These are phyloP conservation scores for Telfairia occidentalis DNA, from an alignment of 331 rosid species.

Conservation along the genomic window DNA sequence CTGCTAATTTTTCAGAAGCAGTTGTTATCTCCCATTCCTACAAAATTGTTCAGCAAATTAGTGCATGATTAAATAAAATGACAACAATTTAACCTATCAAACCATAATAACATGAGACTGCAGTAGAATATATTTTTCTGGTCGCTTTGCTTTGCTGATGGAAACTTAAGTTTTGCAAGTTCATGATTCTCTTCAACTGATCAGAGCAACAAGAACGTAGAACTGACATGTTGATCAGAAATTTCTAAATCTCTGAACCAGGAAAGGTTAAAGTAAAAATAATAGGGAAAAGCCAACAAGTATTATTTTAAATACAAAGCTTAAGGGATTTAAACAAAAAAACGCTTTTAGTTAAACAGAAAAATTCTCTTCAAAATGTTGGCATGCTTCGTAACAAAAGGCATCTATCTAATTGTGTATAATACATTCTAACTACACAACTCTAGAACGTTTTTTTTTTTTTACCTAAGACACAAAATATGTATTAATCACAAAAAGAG, in stretches of 20 bases:
- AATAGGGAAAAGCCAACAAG: neutral
- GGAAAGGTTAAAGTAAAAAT: neutral
- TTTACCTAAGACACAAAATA: too few relatives aligned
- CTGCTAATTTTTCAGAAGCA: constrained; percentile 89
- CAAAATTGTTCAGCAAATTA: constrained; percentile 18
- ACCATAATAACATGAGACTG: neutral
- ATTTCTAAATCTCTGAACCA: neutral
- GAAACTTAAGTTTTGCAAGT: neutral
- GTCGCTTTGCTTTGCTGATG: neutral
- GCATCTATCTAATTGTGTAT: neutral
- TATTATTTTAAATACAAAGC: too few relatives aligned
- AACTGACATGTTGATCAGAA: neutral
- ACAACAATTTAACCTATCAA: neutral
- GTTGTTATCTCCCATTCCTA: constrained; percentile 87
- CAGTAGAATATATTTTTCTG: neutral
- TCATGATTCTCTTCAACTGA: neutral
- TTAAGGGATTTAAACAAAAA: too few relatives aligned
- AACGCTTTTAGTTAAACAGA: too few relatives aligned
- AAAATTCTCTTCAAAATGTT: neutral
- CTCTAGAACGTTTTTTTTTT: too few relatives aligned
- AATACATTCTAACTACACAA: neutral
- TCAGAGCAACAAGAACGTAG: neutral
- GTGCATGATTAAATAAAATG: constrained; percentile 4
- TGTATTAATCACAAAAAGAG: too few relatives aligned
- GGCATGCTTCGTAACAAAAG: neutral